Percentiles rank a stretch among this genome's conserved stretches.
These are phyloP conservation scores for Cladosporium austrohemisphaericum DNA, from an alignment of 2,329 filamentous ascomycete genomes.

Conservation along the genomic window DNA sequence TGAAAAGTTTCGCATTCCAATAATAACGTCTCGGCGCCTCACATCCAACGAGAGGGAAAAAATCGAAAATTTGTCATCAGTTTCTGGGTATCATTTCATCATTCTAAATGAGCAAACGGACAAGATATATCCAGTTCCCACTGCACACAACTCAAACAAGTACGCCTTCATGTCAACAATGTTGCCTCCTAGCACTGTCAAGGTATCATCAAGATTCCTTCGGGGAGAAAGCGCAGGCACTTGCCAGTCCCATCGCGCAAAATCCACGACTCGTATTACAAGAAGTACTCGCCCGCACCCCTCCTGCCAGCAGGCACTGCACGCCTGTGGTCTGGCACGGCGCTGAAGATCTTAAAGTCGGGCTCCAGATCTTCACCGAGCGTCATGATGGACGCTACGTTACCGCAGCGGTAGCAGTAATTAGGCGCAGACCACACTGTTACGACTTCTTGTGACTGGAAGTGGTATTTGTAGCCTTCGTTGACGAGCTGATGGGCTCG, in stretches of 20 bases:
- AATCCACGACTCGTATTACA: too few relatives aligned
- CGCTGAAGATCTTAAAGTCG: conserved; percentile 87
- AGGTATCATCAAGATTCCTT: too few relatives aligned
- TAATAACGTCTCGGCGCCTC: too few relatives aligned
- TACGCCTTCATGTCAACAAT: too few relatives aligned
- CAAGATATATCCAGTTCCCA: too few relatives aligned
- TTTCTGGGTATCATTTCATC: conserved; percentile 14
- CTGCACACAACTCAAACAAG: background rate
- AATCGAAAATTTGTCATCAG: conserved; percentile 4
- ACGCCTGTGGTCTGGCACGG: conserved; percentile 79
- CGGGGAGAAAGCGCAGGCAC: too few relatives aligned
- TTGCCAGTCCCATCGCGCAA: too few relatives aligned
- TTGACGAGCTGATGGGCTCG: conserved; percentile 73
- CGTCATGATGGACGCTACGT: conserved; percentile 85
- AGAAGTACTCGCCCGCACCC: conserved; percentile 50
- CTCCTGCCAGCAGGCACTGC: conserved; percentile 66
- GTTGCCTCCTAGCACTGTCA: too few relatives aligned
- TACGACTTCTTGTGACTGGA: conserved; percentile 89
- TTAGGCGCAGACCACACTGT: conserved; percentile 87
- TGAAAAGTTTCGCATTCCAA: too few relatives aligned
- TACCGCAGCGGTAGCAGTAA: conserved; percentile 94
- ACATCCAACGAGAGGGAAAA: too few relatives aligned
- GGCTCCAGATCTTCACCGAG: conserved; percentile 80
- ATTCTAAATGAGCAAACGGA: background rate
- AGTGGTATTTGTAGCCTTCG: conserved; percentile 87